phyloP scores from a whole-genome alignment of 768 basidiomycete species.

The Tylopilus rubrobrunneus region DNA sequence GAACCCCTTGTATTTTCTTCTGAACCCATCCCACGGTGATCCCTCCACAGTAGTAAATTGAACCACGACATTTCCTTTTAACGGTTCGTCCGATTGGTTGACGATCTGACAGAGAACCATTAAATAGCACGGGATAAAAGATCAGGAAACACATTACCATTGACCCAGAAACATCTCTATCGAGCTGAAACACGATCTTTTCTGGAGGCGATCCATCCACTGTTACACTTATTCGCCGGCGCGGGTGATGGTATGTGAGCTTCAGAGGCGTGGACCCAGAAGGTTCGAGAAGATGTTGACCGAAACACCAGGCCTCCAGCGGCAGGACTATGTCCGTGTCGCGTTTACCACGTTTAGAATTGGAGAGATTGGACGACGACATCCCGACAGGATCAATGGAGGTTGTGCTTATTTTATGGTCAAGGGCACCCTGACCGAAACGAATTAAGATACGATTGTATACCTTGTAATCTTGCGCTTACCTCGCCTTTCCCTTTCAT shows the following conservation, averaged over 20 bases:
- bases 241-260: conserved; percentile 12
- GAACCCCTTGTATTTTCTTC: conserved; percentile 20
- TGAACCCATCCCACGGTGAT: conserved; percentile 3
- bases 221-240: conserved; percentile 8
- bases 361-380: conserved; percentile 26
- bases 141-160: conserved; percentile 11
- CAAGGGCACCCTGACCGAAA: conserved; percentile 4
- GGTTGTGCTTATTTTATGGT: background rate
- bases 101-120: conserved; percentile 19
- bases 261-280: conserved; percentile 8
- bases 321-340: conserved; percentile 12
- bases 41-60: conserved; percentile 12
- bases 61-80: conserved; percentile 21
- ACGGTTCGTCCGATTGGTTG: conserved; percentile 1
- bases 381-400: conserved; percentile 22
- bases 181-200: conserved; percentile 14
- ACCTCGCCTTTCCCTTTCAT: conserved; percentile 29
- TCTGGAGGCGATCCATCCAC: conserved; percentile 10
- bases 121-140: background rate
- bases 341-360: conserved; percentile 14
- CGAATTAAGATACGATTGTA: conserved; percentile 2
- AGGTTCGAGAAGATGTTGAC: conserved; percentile 16
- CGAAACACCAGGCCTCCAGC: conserved; percentile 28
- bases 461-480: conserved; percentile 2
- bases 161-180: conserved; percentile 8